A percentile compares a stretch with the other conserved stretches of the same genome.
These are phyloP conservation scores for Diplocarpon mali DNA, from an alignment of 2,329 filamentous ascomycete genomes.

Conservation along the genomic window DNA sequence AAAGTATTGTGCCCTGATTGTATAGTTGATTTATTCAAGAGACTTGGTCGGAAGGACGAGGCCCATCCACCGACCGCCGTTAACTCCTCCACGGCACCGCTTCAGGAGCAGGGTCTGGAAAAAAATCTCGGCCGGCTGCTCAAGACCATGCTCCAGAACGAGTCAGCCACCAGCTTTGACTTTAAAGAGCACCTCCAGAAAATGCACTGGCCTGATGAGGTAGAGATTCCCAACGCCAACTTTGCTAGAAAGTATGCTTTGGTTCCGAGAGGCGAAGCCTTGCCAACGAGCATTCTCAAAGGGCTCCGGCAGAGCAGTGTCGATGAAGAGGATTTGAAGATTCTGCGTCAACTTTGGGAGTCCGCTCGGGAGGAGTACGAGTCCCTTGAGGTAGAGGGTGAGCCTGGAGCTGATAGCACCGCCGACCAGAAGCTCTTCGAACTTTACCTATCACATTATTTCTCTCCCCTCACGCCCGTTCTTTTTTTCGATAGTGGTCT, in stretches of 20 bases:
- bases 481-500: conserved; percentile 36
- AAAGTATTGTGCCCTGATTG: not conserved
- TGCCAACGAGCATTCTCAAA: conserved; percentile 6
- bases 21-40: not conserved
- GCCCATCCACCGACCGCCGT: not conserved
- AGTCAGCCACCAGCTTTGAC: not conserved
- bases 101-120: not conserved
- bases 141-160: not conserved
- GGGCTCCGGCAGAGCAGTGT: conserved; percentile 12
- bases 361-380: not conserved
- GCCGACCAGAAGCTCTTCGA: not conserved
- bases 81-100: not conserved
- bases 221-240: conserved; percentile 33
- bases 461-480: conserved; percentile 35
- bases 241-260: conserved; percentile 35
- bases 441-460: conserved; percentile 8
- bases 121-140: not conserved
- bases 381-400: not conserved
- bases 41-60: not conserved
- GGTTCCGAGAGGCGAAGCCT: conserved; percentile 24
- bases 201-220: conserved; percentile 5
- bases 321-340: not conserved
- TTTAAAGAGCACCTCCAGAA: conserved; percentile 1
- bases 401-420: not conserved
- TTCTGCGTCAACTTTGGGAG: not conserved